Evolutionary conservation across 441 rosid genomes (phyloP).

Genomic region (Euphorbia corollata): DNA sequence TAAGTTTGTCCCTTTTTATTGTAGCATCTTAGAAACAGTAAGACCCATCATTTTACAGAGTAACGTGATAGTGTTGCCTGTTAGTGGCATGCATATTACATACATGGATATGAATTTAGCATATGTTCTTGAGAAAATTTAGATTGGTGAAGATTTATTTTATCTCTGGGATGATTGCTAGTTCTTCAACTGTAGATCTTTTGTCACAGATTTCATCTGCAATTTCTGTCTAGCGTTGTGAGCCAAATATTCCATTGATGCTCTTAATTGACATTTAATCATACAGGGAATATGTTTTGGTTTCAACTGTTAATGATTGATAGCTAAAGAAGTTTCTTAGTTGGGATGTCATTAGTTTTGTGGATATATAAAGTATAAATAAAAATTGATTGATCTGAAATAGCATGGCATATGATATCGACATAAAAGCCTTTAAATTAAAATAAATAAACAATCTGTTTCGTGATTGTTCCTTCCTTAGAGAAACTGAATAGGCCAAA

Average conservation of each 20-base stretch:
- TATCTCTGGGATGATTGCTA: not conserved
- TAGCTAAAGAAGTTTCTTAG: not conserved
- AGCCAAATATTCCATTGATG: not conserved
- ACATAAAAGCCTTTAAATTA: not conserved
- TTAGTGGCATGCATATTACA: not conserved
- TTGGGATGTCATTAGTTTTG: constrained; percentile 1
- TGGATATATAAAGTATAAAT: not conserved
- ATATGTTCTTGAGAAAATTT: not conserved
- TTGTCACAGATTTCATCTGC: not conserved
- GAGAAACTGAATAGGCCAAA: not conserved
- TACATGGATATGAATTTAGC: not conserved
- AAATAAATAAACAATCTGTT: not conserved
- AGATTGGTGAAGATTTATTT: not conserved
- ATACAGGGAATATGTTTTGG: not conserved
- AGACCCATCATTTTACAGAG: not conserved
- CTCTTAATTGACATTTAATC: not conserved
- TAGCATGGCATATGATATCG: not conserved
- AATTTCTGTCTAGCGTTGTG: not conserved
- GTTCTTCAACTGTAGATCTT: not conserved
- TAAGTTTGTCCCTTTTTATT: constrained; percentile 19
- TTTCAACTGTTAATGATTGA: not conserved
- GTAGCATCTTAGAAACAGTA: not conserved
- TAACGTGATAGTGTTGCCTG: not conserved
- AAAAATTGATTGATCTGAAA: constrained; percentile 5
- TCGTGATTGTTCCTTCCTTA: not conserved